Base-by-base conservation (phyloP, 2,329 filamentous ascomycete species). In the Pseudogymnoascus sp. region DNA sequence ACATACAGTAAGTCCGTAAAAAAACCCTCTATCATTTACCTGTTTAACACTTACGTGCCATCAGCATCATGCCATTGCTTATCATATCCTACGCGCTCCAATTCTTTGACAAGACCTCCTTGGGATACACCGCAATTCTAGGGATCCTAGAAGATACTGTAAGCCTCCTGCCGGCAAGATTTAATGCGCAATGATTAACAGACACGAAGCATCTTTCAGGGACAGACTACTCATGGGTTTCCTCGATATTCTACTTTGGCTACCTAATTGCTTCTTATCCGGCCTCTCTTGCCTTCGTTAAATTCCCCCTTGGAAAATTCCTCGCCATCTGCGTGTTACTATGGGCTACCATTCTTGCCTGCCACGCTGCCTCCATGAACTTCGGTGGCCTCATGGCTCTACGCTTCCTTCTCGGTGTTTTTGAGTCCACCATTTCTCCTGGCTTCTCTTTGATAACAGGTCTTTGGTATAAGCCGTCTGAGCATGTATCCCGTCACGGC, bases 111-210 rank as follows among this genome's bases (percentile, higher is more conserved):
- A 67, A 80, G 71, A 79, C 76, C 0, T 78, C 75, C 0, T 64
- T 80, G 8, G 76, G 73, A 30, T 82, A 82, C 64, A 79, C 81
- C 0, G 79, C 80, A 4, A 77, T 83, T 34, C 82, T 82, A 63
- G 80, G 80, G 0, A 80, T 83, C 59, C 71, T 73, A 13, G 41
- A 52, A 28, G 41, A 23, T 28, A 52, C 30, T 30, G 41, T 52
- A 10, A 30, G 41, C 23, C n/a, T 18, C 23, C 12, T 6, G 5
- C 28, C 10, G 28, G 28, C 7, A 30, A 30, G 28, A 1, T 9
- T 30, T 10, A 30, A 30, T 30, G 28, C 28, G 10, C 28, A 30
- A 30, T 9, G 10, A 30, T 30, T 30, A 30, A 30, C 28, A 30
- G 7, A 30, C 10, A 9, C 7, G 28, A 30, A 30, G 28, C 28